Base-by-base conservation (phyloP, 768 basidiomycete species). In the Coprinellus micaceus region DNA sequence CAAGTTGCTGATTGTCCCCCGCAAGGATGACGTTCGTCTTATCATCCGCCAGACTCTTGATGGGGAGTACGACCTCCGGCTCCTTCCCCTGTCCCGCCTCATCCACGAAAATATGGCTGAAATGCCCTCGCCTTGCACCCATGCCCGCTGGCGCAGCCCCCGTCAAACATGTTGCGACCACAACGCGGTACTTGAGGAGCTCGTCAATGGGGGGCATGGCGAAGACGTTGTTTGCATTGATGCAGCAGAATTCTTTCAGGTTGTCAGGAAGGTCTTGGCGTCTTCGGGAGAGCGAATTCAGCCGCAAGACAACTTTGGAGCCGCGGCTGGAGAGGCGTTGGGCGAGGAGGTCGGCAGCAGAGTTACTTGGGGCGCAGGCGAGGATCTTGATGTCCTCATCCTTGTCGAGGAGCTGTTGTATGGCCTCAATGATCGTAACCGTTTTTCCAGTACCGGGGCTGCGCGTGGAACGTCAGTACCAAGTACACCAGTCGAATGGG, bases 401-500 rank as follows among this genome's bases (percentile, higher is more conserved):
- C 9, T 56, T 56, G 11, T 61, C 63, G 3, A 86, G 69, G 2
- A 87, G 63, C 61, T 88, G 86, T 2, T 67, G 72, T 36, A 87
- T 86, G 1, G 81, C 79, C 63, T 88, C 86, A 2, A 86, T 79
- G 1, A 83, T 71, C 0, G 84, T 86, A 22, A 86, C 76, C 0
- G 86, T 87, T 66, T 88, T 88, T 0, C 86, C 86, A 0, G 86
- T 87, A 7, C 83, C 83, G 3, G 82, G 82, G 0, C 83, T 84
- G 40, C 6, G 53, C 17, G 17, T 43, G 39, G 10, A 25, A 56
- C n/a, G 59, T 49, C 17, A 37, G 3, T 4, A 11, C 21, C n/a
- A 13, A 43, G 33, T 2, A 36, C 19, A 6, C 52, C 4, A 21
- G 45, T n/a, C 29, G 24, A 19, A 30, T 43, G 9, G 2, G 9